Conservation (phyloP, 2,329 filamentous ascomycete genomes). For the Fusarium foetens region DNA sequence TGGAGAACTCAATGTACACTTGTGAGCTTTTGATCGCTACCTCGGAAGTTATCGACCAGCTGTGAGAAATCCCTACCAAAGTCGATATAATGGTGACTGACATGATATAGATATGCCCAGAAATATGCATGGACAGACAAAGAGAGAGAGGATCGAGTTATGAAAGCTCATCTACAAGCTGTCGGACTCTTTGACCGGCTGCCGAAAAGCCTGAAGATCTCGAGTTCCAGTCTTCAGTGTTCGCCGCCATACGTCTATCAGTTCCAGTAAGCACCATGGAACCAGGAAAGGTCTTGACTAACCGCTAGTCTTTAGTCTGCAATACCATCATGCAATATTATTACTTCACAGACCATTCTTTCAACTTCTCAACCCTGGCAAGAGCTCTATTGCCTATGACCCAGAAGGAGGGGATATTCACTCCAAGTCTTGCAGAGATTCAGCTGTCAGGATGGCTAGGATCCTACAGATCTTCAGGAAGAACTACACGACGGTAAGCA, state of each 20-base stretch:
- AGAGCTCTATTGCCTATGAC: conserved; percentile 20
- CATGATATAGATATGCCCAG: background rate
- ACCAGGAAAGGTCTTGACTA: fast-evolving
- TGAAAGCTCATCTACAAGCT: conserved; percentile 8
- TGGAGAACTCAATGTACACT: background rate
- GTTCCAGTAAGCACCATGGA: background rate
- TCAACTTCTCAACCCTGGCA: conserved; percentile 4
- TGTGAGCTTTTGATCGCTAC: conserved; percentile 2
- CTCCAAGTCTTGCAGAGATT: conserved; percentile 21
- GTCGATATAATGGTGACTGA: background rate
- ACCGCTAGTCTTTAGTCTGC: background rate
- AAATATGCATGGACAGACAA: conserved; percentile 4
- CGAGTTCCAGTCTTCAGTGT: background rate
- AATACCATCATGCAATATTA: conserved; percentile 4
- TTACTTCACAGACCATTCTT: conserved; percentile 9
- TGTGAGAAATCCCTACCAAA: background rate
- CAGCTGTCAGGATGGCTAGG: conserved; percentile 19
- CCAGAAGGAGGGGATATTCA: conserved; percentile 29
- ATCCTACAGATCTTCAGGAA: conserved; percentile 33
- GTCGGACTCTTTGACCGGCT: background rate
- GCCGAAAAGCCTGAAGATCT: conserved; percentile 11
- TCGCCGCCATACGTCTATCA: conserved; percentile 17
- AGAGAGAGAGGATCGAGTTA: conserved; percentile 6
- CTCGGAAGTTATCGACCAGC: conserved; percentile 3
- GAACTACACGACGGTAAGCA: conserved; percentile 21